Evolutionary conservation across 345 rosid genomes (phyloP).

Genomic region (Eucalyptus caleyi): DNA sequence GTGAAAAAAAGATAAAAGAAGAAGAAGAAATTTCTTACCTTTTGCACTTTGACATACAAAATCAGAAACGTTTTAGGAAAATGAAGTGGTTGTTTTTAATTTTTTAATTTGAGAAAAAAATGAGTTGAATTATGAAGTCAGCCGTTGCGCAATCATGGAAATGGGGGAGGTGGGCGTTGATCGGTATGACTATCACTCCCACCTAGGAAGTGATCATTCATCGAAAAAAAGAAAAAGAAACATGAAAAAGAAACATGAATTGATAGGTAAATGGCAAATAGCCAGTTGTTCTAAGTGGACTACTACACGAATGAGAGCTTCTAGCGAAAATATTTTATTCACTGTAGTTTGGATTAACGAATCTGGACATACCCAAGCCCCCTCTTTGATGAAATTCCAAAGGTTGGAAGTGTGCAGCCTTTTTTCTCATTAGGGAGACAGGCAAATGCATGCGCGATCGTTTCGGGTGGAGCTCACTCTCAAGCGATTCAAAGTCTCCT

Average conservation of each 20-base stretch:
- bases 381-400: not conserved
- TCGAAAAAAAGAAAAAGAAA: not conserved
- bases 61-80: not conserved
- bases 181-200: not conserved
- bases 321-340: not conserved
- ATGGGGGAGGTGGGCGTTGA: not conserved
- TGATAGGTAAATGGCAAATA: not conserved
- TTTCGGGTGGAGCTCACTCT: not conserved
- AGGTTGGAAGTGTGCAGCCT: not conserved
- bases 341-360: not conserved
- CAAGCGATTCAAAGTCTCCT: not conserved
- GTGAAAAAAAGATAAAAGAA: not conserved
- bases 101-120: not conserved
- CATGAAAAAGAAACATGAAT: not conserved
- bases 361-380: not conserved
- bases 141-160: not conserved
- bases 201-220: not conserved
- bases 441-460: rapidly evolving
- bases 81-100: not conserved
- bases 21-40: not conserved
- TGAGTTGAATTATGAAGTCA: not conserved
- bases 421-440: not conserved
- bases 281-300: not conserved
- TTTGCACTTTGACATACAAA: not conserved
- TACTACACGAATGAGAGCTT: not conserved